A percentile compares a stretch with the other conserved stretches of the same genome.
Evolutionary conservation across 1,284 basidiomycete genomes (phyloP).

Genomic region (Cronartium ribicola): DNA sequence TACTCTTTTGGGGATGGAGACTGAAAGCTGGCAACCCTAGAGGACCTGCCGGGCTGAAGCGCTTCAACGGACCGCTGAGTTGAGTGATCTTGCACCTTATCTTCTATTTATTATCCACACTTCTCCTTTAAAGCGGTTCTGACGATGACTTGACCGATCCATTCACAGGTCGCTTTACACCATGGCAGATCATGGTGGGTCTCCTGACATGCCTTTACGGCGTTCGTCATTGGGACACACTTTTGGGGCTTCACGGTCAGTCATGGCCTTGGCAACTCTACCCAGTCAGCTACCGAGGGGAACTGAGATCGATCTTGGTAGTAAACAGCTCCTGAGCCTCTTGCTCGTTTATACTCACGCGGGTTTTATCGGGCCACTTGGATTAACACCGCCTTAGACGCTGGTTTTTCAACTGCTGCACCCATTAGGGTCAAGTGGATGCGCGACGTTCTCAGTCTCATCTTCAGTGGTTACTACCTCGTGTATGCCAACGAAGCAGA

Average conservation of each 20-base stretch:
- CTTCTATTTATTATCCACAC: background rate
- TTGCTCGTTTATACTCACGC: slow-evolving; percentile 65
- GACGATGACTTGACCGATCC: background rate
- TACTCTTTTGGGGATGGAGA: slow-evolving; percentile 82
- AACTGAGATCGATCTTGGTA: slow-evolving; percentile 18
- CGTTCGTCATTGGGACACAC: slow-evolving; percentile 75
- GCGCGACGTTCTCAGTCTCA: slow-evolving; percentile 72
- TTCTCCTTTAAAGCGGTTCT: slow-evolving; percentile 4
- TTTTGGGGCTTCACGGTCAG: slow-evolving; percentile 72
- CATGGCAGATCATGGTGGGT: slow-evolving; percentile 86
- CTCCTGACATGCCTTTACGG: slow-evolving; percentile 81
- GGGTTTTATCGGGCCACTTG: slow-evolving; percentile 97
- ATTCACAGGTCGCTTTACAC: slow-evolving; percentile 71
- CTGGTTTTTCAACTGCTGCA: slow-evolving; percentile 94
- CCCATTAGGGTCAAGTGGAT: slow-evolving; percentile 87
- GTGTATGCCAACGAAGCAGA: slow-evolving; percentile 65
- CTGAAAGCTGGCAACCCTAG: slow-evolving; percentile 66
- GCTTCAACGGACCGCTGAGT: slow-evolving; percentile 57
- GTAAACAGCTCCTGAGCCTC: slow-evolving; percentile 73
- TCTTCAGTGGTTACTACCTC: slow-evolving; percentile 89
- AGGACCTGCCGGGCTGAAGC: slow-evolving; percentile 62
- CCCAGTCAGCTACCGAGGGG: slow-evolving; percentile 52
- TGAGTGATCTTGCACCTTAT: slow-evolving; percentile 19
- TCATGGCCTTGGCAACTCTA: background rate
- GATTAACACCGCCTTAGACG: slow-evolving; percentile 81